Evolutionary conservation across 352 stramenopile genomes (phyloP), one percentile per base, ranked within the genome.

Genomic region (Globisporangium nagaii): DNA sequence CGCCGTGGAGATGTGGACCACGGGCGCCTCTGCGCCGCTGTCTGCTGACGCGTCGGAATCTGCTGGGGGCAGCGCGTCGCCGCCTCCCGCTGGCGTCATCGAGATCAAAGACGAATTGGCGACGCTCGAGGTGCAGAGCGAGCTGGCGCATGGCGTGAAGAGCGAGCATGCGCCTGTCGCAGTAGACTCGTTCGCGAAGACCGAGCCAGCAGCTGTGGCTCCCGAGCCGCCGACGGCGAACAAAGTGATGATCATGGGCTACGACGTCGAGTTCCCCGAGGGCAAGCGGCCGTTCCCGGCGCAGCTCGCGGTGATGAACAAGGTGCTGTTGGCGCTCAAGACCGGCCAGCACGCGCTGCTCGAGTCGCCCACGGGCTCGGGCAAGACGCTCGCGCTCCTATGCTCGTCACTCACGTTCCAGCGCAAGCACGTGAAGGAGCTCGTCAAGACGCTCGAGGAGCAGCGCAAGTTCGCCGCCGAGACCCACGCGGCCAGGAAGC

Each of bases 231-330:
- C 39, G 13, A 46, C 46, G 1, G 28, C 47, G 13, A 64, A 59
- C 13, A 53, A 58, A 10, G 63, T 88, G 47, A 77, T 93, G 73
- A 87, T 95, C 63, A 93, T 92, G 81, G 85, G 85, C 51, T 91
- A 91, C 74, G 71, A 63, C 49, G 79, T 95, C 10, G 76, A 68
- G 34, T 95, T 95, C 56, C 81, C 85, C 0, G 60, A 65, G 12
- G 83, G 81, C 53, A 95, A 93, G 69, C 70, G 69, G 55, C 85
- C 85, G 49, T 95, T 95, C 56, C 83, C 85, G 3, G 80, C 85
- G 37, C 85, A 95, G 56, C 60, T 95, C 27, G 84, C 81, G 1
- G 84, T 95, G 34, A 95, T 95, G 86, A 92, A 74, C 66, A 92
- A 92, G 43, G 82, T 92, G 51, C 55, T 95, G 34, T 56, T 79